phyloP scores from a whole-genome alignment of 768 basidiomycete genomes.

The Phlebiopsis flavidoalba region DNA sequence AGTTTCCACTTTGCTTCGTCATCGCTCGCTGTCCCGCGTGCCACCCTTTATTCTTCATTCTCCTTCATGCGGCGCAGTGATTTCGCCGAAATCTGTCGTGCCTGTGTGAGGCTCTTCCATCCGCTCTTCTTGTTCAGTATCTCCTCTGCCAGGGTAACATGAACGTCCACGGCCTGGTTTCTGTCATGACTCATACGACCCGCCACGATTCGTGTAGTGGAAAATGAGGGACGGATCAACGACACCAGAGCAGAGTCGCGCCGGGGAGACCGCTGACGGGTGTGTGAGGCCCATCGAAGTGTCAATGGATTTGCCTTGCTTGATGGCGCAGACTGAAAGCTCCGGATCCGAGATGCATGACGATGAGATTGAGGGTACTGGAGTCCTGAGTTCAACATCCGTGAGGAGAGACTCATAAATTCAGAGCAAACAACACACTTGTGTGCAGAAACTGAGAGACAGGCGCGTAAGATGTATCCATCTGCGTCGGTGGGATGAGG shows the following conservation, averaged over 20 bases:
- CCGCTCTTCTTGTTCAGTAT: conserved; percentile 75
- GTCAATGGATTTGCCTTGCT: conserved; percentile 68
- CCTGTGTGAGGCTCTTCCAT: conserved; percentile 73
- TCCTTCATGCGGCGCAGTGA: conserved; percentile 36
- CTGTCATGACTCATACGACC: conserved; percentile 50
- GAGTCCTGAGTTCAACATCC: conserved; percentile 27
- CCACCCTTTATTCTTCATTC: conserved; percentile 4
- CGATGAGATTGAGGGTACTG: conserved; percentile 62
- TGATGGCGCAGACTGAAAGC: conserved; percentile 79
- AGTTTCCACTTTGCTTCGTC: conserved; percentile 39
- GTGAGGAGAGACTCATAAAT: neutral
- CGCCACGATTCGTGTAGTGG: conserved; percentile 53
- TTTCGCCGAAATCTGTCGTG: conserved; percentile 76
- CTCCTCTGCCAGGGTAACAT: conserved; percentile 64
- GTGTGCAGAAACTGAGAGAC: conserved; percentile 55
- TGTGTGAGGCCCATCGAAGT: conserved; percentile 94
- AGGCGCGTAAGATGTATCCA: conserved; percentile 58
- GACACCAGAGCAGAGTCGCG: conserved; percentile 79
- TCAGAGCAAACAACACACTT: conserved; percentile 29
- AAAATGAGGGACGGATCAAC: conserved; percentile 88
- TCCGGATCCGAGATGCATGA: conserved; percentile 88
- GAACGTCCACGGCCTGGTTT: conserved; percentile 37
- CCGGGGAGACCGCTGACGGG: conserved; percentile 72
- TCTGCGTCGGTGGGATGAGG: conserved; percentile 32
- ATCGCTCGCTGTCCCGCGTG: neutral